Evolutionary conservation across 805 yeast species (phyloP), one percentile per base, ranked within the genome.

Genomic region (Yamadazyma endophytica): DNA sequence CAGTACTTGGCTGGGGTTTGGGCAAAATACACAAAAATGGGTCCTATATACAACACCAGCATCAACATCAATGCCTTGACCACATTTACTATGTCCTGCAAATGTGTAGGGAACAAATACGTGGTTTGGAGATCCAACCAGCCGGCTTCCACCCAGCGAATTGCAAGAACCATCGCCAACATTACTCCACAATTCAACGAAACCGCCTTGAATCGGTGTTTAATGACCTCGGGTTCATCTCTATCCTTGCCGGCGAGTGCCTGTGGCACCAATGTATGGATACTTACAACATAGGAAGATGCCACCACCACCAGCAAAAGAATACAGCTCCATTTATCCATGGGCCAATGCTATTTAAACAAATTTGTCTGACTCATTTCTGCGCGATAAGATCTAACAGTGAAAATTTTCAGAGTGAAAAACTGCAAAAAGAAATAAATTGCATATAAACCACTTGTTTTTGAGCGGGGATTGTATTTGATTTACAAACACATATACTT

Each of bases 21-120:
- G 21, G 4, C 3, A 65, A n/a, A 8, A 24, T 54, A 50, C 21
- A 70, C 64, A 6, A 58, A 29, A 3, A 74, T 38, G 2, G 80
- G 79, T 2, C 81, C 82, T 3, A 56, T 41, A 37, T 71, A 72
- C 2, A 80, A 56, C 0, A 64, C 50, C 2, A 49, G 33, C 2
- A 74, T 40, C 14, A 44, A 23, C 7, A 24, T 11, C 6, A 44
- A 20, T 19, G 47, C 28, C 21, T 32, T 16, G 2, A 22, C 21
- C 1, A 56, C 32, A 31, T 42, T 45, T 5, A 8, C 17, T 9
- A 48, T 13, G 28, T 42, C 57, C 9, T 15, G 33, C 6, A 20
- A 28, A 4, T 34, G 22, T 22, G 17, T 28, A 3, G 28, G 29
- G 12, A 26, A 12, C 21, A 35, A 13, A 12, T 28, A 23, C 13